Conservation (phyloP, 305 asterid species). For the Solanum chacoense region DNA sequence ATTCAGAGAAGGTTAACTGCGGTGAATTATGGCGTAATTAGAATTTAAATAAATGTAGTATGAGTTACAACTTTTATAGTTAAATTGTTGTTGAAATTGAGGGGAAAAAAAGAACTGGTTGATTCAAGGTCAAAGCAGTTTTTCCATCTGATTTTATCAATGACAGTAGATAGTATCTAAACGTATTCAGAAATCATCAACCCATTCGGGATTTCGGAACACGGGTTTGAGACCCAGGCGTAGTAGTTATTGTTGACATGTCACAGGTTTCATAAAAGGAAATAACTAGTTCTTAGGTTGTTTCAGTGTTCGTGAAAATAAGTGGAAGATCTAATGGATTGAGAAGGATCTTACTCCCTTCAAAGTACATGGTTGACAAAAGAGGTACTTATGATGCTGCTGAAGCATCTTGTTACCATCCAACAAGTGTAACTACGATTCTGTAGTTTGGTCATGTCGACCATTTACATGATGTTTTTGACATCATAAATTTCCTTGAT, state of each 20-base stretch:
- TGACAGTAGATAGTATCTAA: not conserved
- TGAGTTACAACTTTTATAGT: not conserved
- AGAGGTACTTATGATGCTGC: not conserved
- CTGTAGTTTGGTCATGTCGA: not conserved
- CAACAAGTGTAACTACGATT: not conserved
- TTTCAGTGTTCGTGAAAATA: not conserved
- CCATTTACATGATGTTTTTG: not conserved
- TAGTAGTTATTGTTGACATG: not conserved
- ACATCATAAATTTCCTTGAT: not conserved
- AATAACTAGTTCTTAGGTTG: not conserved
- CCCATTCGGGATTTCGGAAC: not conserved
- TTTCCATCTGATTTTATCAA: not conserved
- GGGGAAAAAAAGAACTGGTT: not conserved
- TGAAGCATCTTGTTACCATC: not conserved
- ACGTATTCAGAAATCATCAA: not conserved
- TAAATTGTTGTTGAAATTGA: not conserved
- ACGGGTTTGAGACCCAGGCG: not conserved
- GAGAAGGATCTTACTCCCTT: not conserved
- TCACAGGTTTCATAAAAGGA: not conserved
- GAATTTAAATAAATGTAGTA: not conserved
- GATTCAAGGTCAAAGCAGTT: not conserved
- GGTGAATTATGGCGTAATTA: not conserved
- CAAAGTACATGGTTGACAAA: not conserved
- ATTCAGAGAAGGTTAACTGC: not conserved
- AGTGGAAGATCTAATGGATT: not conserved